Conservation (phyloP, 164 flowering plant species). For the Cinnamomum micranthum region DNA sequence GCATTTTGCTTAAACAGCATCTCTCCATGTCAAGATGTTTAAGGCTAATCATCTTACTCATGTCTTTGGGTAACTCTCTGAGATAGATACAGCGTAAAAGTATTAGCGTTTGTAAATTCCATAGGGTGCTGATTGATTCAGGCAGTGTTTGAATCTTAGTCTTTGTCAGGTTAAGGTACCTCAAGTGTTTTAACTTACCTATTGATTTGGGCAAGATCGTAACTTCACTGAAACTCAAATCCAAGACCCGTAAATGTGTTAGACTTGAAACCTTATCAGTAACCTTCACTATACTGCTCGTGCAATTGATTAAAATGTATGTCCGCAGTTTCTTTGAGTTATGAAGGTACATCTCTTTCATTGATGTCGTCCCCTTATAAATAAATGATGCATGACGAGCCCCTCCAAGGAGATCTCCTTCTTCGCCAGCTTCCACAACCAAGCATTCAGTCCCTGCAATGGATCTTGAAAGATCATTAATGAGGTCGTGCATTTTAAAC, state of each 20-base stretch:
- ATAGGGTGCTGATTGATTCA: constrained; percentile 13
- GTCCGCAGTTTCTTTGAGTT: not conserved
- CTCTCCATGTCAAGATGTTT: constrained; percentile 9
- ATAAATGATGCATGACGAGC: not conserved
- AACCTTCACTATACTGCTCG: not conserved
- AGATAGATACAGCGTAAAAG: constrained; percentile 17
- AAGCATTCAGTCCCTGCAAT: constrained; percentile 1
- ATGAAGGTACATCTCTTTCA: not conserved
- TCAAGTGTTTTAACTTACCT: constrained; percentile 3
- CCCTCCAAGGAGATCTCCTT: not conserved
- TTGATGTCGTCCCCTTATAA: not conserved
- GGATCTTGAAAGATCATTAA: constrained; percentile 1
- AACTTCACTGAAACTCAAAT: not conserved
- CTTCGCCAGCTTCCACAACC: not conserved
- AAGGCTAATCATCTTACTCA: not conserved
- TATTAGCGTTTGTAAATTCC: constrained; percentile 20
- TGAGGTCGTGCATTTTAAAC: constrained; percentile 8
- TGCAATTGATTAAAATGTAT: not conserved
- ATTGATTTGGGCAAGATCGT: not conserved
- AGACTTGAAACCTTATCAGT: not conserved
- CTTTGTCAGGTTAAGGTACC: constrained; percentile 1
- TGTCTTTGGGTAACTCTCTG: constrained; percentile 3
- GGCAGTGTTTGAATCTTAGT: constrained; percentile 11
- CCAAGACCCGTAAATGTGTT: not conserved
- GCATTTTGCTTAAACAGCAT: not conserved